phyloP scores from a whole-genome alignment of 2,329 filamentous ascomycete species.

The Drechslera avenae region DNA sequence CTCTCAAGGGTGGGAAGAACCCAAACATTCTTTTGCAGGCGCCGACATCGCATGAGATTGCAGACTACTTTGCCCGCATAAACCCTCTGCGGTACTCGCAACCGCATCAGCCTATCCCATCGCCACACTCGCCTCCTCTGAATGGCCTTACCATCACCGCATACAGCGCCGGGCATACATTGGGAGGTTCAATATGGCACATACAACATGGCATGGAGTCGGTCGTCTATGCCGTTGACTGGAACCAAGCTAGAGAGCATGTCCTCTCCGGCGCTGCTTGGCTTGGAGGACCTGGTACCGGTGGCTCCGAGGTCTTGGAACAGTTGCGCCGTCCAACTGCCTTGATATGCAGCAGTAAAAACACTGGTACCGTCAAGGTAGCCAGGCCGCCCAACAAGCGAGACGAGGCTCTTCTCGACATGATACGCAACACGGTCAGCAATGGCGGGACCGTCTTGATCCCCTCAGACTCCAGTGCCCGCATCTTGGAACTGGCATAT shows the following conservation, averaged over 20 bases:
- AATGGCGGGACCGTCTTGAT: conserved; percentile 91
- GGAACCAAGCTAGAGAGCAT: conserved; percentile 97
- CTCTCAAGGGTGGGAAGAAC: conserved; percentile 53
- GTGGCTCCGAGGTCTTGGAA: conserved; percentile 89
- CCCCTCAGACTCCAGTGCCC: conserved; percentile 92
- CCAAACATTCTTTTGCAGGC: conserved; percentile 65
- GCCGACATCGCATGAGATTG: conserved; percentile 86
- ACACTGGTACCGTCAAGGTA: conserved; percentile 72
- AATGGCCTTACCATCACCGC: conserved; percentile 94
- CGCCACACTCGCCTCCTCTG: conserved; percentile 84
- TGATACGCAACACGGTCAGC: conserved; percentile 76
- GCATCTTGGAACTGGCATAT: conserved; percentile 89
- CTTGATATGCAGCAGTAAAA: conserved; percentile 86
- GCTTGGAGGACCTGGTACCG: conserved; percentile 80
- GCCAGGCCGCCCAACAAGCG: conserved; percentile 76
- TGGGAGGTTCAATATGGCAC: conserved; percentile 98
- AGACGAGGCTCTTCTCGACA: conserved; percentile 82
- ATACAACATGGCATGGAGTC: conserved; percentile 96
- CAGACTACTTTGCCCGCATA: conserved; percentile 86
- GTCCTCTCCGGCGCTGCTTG: conserved; percentile 92
- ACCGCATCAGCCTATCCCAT: conserved; percentile 85
- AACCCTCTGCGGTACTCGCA: conserved; percentile 96
- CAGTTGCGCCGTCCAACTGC: conserved; percentile 92
- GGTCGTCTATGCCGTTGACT: conserved; percentile 96
- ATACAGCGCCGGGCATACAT: conserved; percentile 93